Evolutionary conservation across 2,329 filamentous ascomycete genomes (phyloP).

Genomic region (Phaeosphaeriaceae sp.): DNA sequence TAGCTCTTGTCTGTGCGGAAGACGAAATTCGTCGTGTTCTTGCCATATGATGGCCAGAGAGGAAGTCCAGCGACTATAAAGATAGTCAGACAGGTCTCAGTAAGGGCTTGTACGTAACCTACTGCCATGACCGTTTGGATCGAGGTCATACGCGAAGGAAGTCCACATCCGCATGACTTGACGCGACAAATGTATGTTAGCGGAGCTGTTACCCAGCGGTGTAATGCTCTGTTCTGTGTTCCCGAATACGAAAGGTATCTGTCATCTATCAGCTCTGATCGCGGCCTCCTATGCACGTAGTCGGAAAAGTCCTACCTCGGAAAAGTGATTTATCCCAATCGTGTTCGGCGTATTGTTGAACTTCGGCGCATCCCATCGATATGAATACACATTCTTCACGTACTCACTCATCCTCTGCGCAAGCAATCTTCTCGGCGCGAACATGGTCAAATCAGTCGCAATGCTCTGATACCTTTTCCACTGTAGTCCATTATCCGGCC

Average conservation of each 20-base stretch:
- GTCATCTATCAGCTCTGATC: no score
- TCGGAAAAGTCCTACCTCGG: conserved; percentile 35
- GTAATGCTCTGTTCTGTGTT: conserved; percentile 36
- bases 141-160: conserved; percentile 35
- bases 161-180: conserved; percentile 41
- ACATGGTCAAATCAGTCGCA: conserved; percentile 38
- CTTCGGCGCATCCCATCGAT: conserved; percentile 41
- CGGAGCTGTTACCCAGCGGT: conserved; percentile 31
- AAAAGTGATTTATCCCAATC: conserved; percentile 40
- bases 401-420: conserved; percentile 32
- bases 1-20: conserved; percentile 37
- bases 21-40: conserved; percentile 32
- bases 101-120: no score
- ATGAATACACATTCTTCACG: conserved; percentile 31
- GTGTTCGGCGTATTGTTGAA: conserved; percentile 36
- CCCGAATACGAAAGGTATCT: conserved; percentile 41
- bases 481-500: conserved; percentile 36
- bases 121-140: conserved; percentile 39
- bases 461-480: conserved; percentile 39
- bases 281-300: no score
- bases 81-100: no score
- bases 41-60: conserved; percentile 29
- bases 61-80: conserved; percentile 18
- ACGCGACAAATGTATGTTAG: conserved; percentile 27
- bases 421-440: conserved; percentile 32